phyloP scores from a whole-genome alignment of 2,329 filamentous ascomycete genomes.

The Blumeria hordei region DNA sequence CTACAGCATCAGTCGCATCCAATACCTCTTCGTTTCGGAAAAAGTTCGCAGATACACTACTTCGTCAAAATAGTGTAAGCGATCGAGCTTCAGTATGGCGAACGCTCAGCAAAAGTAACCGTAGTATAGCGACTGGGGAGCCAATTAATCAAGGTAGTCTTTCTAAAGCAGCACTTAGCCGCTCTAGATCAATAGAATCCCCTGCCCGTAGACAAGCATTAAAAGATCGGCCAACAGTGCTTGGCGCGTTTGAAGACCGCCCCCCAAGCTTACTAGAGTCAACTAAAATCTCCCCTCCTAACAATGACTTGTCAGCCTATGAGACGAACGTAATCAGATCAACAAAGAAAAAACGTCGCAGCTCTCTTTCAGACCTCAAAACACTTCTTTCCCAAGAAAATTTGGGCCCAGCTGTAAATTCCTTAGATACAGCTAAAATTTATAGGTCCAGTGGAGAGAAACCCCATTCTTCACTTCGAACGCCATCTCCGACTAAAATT shows the following conservation, averaged over 20 bases:
- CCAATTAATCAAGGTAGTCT: constrained; percentile 26
- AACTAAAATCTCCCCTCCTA: constrained; percentile 11
- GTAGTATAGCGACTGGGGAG: constrained; percentile 34
- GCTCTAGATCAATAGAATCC: constrained; percentile 57
- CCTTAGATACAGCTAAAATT: constrained; percentile 15
- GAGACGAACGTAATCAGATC: constrained; percentile 20
- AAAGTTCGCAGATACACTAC: constrained; percentile 56
- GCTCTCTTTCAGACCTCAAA: constrained; percentile 72
- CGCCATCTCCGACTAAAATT: constrained; percentile 14
- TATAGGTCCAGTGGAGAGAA: constrained; percentile 2
- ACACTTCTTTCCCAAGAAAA: constrained; percentile 38
- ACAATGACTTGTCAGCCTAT: constrained; percentile 17
- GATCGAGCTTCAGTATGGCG: constrained; percentile 59
- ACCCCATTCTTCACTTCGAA: constrained; percentile 11
- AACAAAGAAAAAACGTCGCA: constrained; percentile 61
- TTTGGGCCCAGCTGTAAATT: constrained; percentile 19
- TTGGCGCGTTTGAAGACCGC: constrained; percentile 38
- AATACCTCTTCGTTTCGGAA: constrained; percentile 68
- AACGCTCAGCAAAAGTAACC: constrained; percentile 62
- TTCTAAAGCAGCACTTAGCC: constrained; percentile 39
- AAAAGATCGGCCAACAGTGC: constrained; percentile 33
- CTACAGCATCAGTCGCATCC: constrained; percentile 51
- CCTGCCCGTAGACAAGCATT: constrained; percentile 30
- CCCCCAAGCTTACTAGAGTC: constrained; percentile 30
- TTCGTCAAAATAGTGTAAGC: constrained; percentile 62